Evolutionary conservation across 208 protist species (phyloP), one percentile per base, ranked within the genome.

Genomic region (Angomonas ambiguus): DNA sequence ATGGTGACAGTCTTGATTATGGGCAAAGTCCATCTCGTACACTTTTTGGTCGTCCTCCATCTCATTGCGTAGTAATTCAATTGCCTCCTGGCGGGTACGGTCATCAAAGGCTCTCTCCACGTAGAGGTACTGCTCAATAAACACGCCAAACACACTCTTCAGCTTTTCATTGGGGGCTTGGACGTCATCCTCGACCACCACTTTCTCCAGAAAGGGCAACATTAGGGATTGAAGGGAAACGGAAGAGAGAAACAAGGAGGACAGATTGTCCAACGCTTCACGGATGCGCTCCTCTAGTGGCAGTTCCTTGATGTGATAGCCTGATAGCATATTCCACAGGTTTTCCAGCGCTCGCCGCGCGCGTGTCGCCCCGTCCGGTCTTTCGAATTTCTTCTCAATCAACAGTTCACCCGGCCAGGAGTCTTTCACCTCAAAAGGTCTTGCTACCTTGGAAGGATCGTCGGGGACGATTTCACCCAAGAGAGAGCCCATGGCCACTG

Each of bases 401-500:
- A 87, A 60, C 16, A 94, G 57, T 48, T 74, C 66, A 8, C 62
- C 56, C 25, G 89, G 85, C 87, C 89, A 95, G 60, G 71, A 66
- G 45, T 92, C 83, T 55, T 74, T 71, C 25, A 76, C 80, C 32
- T 91, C 82, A 11, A 64, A 62, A 11, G 89, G 75, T 4, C 81
- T 72, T 33, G 76, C 30, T 8, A 98, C 85, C 67, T 90, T 93
- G 56, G 82, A 88, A 10, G 90, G 89, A 69, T 99, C 97, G 51
- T 97, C 95, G 0, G 98, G 88, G 1, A 90, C 90, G 31, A 99
- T 80, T 31, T 83, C 84, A 0, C 84, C 97, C 33, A 99, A 70
- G 34, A 99, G 74, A 20, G 95, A 88, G 63, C 97, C 98, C 22
- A 96, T 69, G n/a, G 79, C 53, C 67, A 99, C 83, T 57, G 97